Evolutionary conservation across 2,329 filamentous ascomycete genomes (phyloP).

Genomic region (Venturia pyrina): DNA sequence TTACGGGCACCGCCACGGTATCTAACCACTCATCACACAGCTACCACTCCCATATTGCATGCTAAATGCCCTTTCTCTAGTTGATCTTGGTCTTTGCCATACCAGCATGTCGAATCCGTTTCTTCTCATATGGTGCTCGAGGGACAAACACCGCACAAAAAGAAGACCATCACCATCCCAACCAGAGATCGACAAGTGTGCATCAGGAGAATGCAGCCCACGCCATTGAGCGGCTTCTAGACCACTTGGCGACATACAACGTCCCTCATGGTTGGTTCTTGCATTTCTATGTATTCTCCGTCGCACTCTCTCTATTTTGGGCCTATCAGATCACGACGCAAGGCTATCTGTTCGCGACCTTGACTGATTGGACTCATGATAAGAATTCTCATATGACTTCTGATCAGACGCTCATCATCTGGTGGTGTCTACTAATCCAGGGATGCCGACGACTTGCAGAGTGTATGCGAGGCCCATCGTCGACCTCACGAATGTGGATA

Average conservation of each 20-base stretch:
- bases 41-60: neutral
- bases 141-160: constrained; percentile 13
- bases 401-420: neutral
- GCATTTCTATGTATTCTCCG: constrained; percentile 73
- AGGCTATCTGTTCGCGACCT: neutral
- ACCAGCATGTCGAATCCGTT: constrained; percentile 42
- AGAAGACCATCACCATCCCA: constrained; percentile 11
- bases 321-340: constrained; percentile 43
- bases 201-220: constrained; percentile 17
- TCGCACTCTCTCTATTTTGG: constrained; percentile 66
- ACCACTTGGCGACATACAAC: constrained; percentile 43
- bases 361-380: neutral
- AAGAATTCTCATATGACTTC: constrained; percentile 15
- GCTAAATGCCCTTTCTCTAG: constrained; percentile 21
- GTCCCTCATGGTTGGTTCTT: constrained; percentile 85
- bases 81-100: constrained; percentile 42
- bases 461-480: constrained; percentile 52
- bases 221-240: constrained; percentile 27
- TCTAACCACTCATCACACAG: constrained; percentile 20
- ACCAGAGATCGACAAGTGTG: constrained; percentile 3
- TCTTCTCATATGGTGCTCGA: constrained; percentile 52
- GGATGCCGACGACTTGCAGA: constrained; percentile 49
- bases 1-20: constrained; percentile 30
- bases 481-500: constrained; percentile 71
- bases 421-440: constrained; percentile 13